Evolutionary conservation across 495 filamentous ascomycete species (phyloP).

Genomic region (Xylaria telfairii): DNA sequence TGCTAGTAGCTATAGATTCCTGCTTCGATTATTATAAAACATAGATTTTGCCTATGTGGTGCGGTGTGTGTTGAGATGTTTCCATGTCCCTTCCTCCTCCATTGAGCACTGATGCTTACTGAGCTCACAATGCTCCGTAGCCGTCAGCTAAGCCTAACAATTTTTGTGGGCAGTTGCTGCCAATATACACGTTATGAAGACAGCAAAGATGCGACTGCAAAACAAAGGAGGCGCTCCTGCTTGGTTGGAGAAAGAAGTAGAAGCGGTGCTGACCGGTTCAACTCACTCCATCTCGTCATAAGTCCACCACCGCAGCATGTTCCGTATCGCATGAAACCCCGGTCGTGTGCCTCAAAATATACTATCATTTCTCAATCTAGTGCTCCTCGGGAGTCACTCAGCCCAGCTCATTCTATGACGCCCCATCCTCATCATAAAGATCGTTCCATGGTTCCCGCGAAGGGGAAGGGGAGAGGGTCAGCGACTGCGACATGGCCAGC

Average conservation of each 20-base stretch:
- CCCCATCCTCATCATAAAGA: constrained; percentile 14
- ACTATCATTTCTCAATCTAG: background rate
- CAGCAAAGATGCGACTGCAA: background rate
- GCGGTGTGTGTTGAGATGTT: background rate
- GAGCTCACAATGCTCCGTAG: background rate
- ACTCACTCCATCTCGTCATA: background rate
- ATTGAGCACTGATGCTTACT: background rate
- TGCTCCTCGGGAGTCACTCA: background rate
- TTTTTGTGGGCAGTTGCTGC: constrained; percentile 14
- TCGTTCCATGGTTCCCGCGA: constrained; percentile 19
- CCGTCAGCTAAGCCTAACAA: background rate
- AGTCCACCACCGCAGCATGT: background rate
- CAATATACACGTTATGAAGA: background rate
- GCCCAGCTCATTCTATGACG: constrained; percentile 26
- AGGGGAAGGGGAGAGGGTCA: constrained; percentile 27
- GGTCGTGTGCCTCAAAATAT: constrained; percentile 3
- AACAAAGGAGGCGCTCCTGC: constrained; percentile 15
- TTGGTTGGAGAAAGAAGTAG: background rate
- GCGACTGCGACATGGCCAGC: constrained; percentile 22
- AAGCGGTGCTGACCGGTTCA: background rate
- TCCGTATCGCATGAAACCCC: background rate
- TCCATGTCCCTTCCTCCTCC: background rate
- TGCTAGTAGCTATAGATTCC: background rate
- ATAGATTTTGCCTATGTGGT: background rate
- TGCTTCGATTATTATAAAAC: background rate